Base-by-base conservation (phyloP, 495 filamentous ascomycete species). In the Podospora conica region DNA sequence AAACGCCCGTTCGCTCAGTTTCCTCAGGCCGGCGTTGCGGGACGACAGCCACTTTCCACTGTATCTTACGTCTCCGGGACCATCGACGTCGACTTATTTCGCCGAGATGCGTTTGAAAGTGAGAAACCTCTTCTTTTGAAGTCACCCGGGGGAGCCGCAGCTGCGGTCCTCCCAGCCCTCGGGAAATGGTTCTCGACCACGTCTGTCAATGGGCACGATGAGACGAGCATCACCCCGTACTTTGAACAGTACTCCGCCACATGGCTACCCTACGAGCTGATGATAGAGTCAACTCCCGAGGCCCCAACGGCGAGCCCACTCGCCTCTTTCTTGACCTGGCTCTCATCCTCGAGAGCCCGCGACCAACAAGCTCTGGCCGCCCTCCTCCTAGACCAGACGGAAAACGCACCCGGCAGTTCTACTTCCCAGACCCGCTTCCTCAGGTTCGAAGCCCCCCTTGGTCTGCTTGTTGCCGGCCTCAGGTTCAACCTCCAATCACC, bases 401-500 rank as follows among this genome's bases (percentile, higher is more conserved):
- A 48, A 48, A 48, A 4, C 40, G 0, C 2, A 15, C 40, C 40
- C 31, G 0, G 3, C 29, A 11, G 18, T 5, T 9, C n/a, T 9
- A 27, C 22, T 18, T n/a, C 24, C 3, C 15, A 48, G 12, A 23
- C 65, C 10, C 65, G 56, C 1, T 78, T 82, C 56, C 66, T 75
- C 5, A 74, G 68, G 11, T 77, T 82, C 53, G 60, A 75, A 2
- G 78, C 76, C 1, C 79, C 81, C 1, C 58, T 81, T 0, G 61
- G 65, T 21, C 70, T 82, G 9, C 70, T 82, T 15, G 57, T 70
- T 24, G 70, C 69, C 10, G 80, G 74, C n/a, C 62, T 74, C 29
- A 60, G 70, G 20, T 80, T 74, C 69, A 80, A 79, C 68, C 11
- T 25, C 11, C 27, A 54, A 5, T 27, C 22, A 1, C n/a, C 25